phyloP scores from a whole-genome alignment of 768 basidiomycete genomes.

The Antrodiella citrinella region DNA sequence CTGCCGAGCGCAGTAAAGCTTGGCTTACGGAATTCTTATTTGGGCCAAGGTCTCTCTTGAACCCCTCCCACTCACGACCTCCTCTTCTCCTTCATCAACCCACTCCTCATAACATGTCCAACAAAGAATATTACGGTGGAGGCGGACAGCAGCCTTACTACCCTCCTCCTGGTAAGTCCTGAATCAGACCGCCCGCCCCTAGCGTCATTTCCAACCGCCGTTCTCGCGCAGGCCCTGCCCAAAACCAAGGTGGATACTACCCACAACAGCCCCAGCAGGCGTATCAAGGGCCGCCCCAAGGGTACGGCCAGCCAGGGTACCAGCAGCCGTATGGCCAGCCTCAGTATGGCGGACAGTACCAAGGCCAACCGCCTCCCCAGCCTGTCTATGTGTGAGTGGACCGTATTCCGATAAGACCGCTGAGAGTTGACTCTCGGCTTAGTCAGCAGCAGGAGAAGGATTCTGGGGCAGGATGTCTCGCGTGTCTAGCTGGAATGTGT shows the following conservation, averaged over 20 bases:
- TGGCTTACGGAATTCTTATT: neutral
- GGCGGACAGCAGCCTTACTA: slow-evolving; percentile 50
- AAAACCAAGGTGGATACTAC: slow-evolving; percentile 61
- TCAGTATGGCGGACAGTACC: slow-evolving; percentile 28
- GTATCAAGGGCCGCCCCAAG: slow-evolving; percentile 37
- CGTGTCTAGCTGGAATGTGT: slow-evolving; percentile 57
- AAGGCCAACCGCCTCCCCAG: slow-evolving; percentile 66
- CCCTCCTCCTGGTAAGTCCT: slow-evolving; percentile 40
- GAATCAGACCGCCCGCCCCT: neutral
- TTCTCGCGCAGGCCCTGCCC: slow-evolving; percentile 40
- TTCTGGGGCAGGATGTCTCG: slow-evolving; percentile 41
- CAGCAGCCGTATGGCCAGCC: slow-evolving; percentile 34
- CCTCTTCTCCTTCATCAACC: slow-evolving; percentile 8
- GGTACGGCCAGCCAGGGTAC: slow-evolving; percentile 26
- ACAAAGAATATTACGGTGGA: slow-evolving; percentile 63
- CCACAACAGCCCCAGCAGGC: slow-evolving; percentile 67
- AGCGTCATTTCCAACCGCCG: neutral
- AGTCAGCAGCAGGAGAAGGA: slow-evolving; percentile 48
- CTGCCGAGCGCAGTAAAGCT: neutral
- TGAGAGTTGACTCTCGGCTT: neutral
- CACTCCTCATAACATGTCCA: slow-evolving; percentile 35
- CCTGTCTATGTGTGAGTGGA: slow-evolving; percentile 69
- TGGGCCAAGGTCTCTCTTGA: neutral
- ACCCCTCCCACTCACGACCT: slow-evolving; percentile 2
- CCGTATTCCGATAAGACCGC: neutral